A percentile compares a stretch with the other conserved stretches of the same genome.
Evolutionary conservation across 2,329 filamentous ascomycete genomes (phyloP).

Genomic region (Cryoendolithus antarcticus): DNA sequence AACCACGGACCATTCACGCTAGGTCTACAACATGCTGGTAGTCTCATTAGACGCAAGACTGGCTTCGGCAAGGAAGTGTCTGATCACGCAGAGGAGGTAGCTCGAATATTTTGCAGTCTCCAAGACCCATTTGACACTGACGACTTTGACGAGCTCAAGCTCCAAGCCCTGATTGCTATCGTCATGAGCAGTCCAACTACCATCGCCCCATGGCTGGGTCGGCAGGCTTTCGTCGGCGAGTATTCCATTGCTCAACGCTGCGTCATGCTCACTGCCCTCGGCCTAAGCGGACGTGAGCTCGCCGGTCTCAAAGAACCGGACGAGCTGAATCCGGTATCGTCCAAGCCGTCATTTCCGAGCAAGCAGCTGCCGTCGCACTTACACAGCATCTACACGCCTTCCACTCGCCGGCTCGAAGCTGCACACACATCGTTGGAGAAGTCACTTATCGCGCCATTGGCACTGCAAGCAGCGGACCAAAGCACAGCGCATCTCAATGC

Average conservation of each 20-base stretch:
- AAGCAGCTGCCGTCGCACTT: conserved; percentile 64
- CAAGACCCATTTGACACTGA: conserved; percentile 78
- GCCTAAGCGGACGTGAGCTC: conserved; percentile 70
- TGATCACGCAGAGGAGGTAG: conserved; percentile 72
- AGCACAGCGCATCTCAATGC: conserved; percentile 61
- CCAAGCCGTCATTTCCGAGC: conserved; percentile 53
- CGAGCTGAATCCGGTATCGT: conserved; percentile 29
- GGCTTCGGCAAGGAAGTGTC: conserved; percentile 78
- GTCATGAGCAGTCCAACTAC: conserved; percentile 61
- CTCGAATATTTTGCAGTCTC: conserved; percentile 61
- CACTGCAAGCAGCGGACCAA: conserved; percentile 67
- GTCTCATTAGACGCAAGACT: conserved; percentile 76
- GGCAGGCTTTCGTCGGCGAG: conserved; percentile 82
- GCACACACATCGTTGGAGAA: conserved; percentile 58
- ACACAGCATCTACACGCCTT: conserved; percentile 52
- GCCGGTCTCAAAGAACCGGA: conserved; percentile 57
- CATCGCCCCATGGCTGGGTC: conserved; percentile 75
- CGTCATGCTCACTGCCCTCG: conserved; percentile 68
- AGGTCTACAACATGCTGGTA: conserved; percentile 62
- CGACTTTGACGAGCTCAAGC: conserved; percentile 59
- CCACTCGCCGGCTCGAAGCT: conserved; percentile 47
- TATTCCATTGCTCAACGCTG: conserved; percentile 78
- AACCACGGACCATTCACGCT: conserved; percentile 75
- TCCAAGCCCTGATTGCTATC: conserved; percentile 73
- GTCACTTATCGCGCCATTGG: conserved; percentile 67